A percentile compares a stretch with the other conserved stretches of the same genome.
Evolutionary conservation across 2,329 filamentous ascomycete genomes (phyloP).

Genomic region (Zymoseptoria brevis): DNA sequence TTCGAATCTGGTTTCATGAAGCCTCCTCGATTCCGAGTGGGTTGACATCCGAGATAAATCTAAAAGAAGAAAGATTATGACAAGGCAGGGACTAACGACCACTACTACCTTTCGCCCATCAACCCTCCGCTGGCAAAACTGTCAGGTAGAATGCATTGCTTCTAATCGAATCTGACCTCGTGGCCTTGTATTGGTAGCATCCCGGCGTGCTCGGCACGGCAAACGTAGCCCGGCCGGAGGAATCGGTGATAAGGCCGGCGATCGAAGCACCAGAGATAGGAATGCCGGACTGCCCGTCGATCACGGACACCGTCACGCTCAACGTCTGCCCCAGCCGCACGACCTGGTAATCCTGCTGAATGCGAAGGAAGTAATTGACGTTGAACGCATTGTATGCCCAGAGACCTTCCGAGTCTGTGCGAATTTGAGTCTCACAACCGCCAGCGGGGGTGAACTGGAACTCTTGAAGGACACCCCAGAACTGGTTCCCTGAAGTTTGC

Average conservation of each 20-base stretch:
- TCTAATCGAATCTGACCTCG: conserved; percentile 1
- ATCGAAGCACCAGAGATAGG: conserved; percentile 5
- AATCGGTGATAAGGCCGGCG: conserved; percentile 4
- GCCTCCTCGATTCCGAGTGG: too few species aligned
- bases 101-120: too few species aligned
- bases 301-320: conserved; percentile 1
- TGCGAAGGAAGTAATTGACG: not conserved
- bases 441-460: conserved; percentile 6
- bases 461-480: conserved; percentile 18
- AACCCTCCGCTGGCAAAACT: not conserved
- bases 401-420: too few species aligned
- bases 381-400: too few species aligned
- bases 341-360: conserved; percentile 1
- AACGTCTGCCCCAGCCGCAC: not conserved
- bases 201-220: conserved; percentile 8
- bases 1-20: too few species aligned
- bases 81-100: too few species aligned
- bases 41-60: too few species aligned
- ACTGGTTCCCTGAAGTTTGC: too few species aligned
- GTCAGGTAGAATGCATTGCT: conserved; percentile 11
- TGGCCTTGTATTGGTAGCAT: conserved; percentile 16
- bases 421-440: conserved; percentile 10
- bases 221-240: conserved; percentile 6
- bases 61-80: too few species aligned
- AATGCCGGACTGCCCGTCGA: not conserved